phyloP scores from a whole-genome alignment of 331 rosid species.

The Malus hybrid region DNA sequence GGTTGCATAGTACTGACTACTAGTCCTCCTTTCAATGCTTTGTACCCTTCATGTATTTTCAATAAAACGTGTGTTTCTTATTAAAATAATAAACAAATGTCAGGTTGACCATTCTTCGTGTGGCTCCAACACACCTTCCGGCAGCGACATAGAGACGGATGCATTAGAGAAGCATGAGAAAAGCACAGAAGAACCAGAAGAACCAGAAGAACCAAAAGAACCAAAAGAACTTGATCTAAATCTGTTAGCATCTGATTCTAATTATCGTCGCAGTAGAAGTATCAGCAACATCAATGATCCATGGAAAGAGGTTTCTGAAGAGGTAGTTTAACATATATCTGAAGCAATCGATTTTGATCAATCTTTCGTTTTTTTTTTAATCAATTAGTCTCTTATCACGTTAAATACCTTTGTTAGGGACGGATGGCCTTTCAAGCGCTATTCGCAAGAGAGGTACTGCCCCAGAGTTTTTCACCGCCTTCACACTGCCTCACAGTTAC shows the following conservation, averaged over 20 bases:
- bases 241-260: constrained; percentile 40
- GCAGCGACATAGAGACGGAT: constrained; percentile 86
- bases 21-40: neutral
- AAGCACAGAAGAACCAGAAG: constrained; percentile 40
- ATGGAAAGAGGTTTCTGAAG: constrained; percentile 98
- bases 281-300: constrained; percentile 52
- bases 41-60: neutral
- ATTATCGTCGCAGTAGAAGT: constrained; percentile 59
- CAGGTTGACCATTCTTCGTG: constrained; percentile 90
- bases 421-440: constrained; percentile 88
- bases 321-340: constrained; percentile 42
- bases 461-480: constrained; percentile 96
- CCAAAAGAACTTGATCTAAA: constrained; percentile 42
- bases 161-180: constrained; percentile 64
- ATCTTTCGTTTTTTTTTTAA: neutral
- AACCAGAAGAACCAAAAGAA: constrained; percentile 40
- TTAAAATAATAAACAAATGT: neutral
- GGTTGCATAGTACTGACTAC: neutral
- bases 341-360: neutral
- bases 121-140: constrained; percentile 87
- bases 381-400: neutral
- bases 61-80: neutral
- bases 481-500: constrained; percentile 33
- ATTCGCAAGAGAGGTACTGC: constrained; percentile 76
- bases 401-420: constrained; percentile 44